Evolutionary conservation across 345 rosid genomes (phyloP).

Genomic region (Durio zibethinus): DNA sequence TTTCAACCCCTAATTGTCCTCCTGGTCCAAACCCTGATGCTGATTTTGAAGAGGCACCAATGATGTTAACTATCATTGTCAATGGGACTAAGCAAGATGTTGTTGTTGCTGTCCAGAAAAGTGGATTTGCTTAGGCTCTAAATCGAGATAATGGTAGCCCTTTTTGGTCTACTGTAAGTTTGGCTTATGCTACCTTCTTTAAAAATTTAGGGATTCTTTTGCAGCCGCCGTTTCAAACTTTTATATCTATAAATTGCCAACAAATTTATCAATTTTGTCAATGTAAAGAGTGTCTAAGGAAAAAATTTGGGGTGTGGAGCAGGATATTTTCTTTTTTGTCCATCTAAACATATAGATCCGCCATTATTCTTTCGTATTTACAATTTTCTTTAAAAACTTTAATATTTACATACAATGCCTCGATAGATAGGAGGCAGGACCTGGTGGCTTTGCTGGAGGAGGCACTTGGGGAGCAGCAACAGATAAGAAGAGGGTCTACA

Average conservation of each 20-base stretch:
- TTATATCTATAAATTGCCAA: too few species aligned
- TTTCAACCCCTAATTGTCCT: constrained; percentile 27
- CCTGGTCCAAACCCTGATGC: constrained; percentile 37
- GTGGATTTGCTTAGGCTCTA: constrained; percentile 52
- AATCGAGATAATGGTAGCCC: constrained; percentile 36
- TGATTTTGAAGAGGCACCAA: constrained; percentile 38
- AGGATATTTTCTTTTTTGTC: too few species aligned
- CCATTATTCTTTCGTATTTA: not conserved
- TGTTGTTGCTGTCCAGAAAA: constrained; percentile 46
- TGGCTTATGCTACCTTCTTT: not conserved
- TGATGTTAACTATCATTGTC: constrained; percentile 25
- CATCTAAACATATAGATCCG: too few species aligned
- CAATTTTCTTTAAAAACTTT: not conserved
- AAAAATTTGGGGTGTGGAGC: too few species aligned
- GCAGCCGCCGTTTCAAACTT: too few species aligned
- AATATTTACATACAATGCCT: not conserved
- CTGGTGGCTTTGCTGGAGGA: constrained; percentile 29
- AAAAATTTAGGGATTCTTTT: too few species aligned
- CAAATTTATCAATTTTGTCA: too few species aligned
- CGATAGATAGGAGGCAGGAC: constrained; percentile 25
- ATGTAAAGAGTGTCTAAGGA: too few species aligned
- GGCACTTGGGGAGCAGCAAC: constrained; percentile 40
- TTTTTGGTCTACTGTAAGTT: constrained; percentile 42
- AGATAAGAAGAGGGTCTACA: constrained; percentile 26
- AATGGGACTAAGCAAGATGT: constrained; percentile 23